These are phyloP conservation scores for Fusarium xyrophilum DNA, from an alignment of 2,329 filamentous ascomycete species.

Conservation along the genomic window DNA sequence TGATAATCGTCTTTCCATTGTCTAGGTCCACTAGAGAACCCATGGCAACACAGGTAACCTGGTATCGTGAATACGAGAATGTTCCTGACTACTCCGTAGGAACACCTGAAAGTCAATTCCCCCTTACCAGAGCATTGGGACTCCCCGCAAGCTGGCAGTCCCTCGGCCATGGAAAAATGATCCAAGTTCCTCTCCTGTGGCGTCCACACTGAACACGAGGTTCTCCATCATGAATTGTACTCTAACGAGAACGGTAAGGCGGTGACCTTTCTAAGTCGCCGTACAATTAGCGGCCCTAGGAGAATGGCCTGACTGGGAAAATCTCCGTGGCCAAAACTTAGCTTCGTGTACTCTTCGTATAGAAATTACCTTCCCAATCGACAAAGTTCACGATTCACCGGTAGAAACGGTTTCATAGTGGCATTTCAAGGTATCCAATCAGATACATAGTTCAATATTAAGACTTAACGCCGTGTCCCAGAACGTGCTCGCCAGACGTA, in stretches of 20 bases:
- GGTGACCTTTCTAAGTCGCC: neutral
- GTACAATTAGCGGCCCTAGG: neutral
- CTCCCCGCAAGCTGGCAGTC: neutral
- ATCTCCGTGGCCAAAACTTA: neutral
- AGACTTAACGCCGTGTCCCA: slow-evolving; percentile 10
- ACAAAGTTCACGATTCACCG: neutral
- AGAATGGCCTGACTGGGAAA: neutral
- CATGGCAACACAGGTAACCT: slow-evolving; percentile 17
- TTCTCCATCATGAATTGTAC: neutral
- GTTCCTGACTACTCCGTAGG: slow-evolving; percentile 27
- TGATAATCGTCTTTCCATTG: neutral
- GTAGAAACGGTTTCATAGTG: neutral
- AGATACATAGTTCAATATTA: neutral
- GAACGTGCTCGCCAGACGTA: neutral
- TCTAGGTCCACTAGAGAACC: neutral
- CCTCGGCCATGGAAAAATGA: neutral
- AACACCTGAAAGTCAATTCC: slow-evolving; percentile 6
- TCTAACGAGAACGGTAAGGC: neutral
- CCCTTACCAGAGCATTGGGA: slow-evolving; percentile 4
- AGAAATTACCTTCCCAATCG: neutral
- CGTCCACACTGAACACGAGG: slow-evolving; percentile 9
- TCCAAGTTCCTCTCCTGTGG: neutral
- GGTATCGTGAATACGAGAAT: slow-evolving; percentile 26
- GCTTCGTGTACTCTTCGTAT: slow-evolving; percentile 14
- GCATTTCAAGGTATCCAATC: neutral